Conservation (phyloP, 257 asterid genomes). For the Solanum clarkiae region DNA sequence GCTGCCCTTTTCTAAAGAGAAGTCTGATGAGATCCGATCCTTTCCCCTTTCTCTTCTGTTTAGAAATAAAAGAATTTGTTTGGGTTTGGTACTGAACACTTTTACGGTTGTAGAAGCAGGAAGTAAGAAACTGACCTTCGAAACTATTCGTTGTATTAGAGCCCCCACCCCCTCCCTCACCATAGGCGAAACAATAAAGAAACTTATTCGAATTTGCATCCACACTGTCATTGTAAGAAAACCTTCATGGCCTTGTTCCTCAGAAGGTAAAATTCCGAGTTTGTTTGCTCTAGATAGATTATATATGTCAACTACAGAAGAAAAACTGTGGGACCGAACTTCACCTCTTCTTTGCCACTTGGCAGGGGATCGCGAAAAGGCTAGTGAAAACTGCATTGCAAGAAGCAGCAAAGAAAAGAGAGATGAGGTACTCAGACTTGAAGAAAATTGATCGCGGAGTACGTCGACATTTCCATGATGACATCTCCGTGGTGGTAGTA, state of each 20-base stretch:
- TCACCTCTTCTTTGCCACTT: neutral
- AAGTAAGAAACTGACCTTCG: neutral
- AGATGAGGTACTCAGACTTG: constrained; percentile 87
- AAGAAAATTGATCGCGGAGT: constrained; percentile 79
- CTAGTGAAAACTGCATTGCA: constrained; percentile 64
- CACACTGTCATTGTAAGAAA: neutral
- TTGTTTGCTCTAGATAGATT: neutral
- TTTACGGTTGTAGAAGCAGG: neutral
- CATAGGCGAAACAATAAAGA: neutral
- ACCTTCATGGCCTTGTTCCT: neutral
- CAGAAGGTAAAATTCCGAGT: neutral
- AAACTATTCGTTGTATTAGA: neutral
- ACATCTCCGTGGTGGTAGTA: constrained; percentile 61
- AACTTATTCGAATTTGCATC: neutral
- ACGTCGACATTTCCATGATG: constrained; percentile 84
- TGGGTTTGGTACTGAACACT: neutral
- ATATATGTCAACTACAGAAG: neutral
- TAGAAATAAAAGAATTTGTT: neutral
- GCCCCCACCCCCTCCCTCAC: neutral
- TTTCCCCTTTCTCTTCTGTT: neutral
- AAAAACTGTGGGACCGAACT: neutral
- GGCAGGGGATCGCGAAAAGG: constrained; percentile 75
- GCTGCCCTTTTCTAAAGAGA: neutral
- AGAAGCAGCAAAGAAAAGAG: constrained; percentile 87
- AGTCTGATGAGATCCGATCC: neutral